Evolutionary conservation across 2,329 filamentous ascomycete genomes (phyloP).

Genomic region (Lecanicillium sp.): DNA sequence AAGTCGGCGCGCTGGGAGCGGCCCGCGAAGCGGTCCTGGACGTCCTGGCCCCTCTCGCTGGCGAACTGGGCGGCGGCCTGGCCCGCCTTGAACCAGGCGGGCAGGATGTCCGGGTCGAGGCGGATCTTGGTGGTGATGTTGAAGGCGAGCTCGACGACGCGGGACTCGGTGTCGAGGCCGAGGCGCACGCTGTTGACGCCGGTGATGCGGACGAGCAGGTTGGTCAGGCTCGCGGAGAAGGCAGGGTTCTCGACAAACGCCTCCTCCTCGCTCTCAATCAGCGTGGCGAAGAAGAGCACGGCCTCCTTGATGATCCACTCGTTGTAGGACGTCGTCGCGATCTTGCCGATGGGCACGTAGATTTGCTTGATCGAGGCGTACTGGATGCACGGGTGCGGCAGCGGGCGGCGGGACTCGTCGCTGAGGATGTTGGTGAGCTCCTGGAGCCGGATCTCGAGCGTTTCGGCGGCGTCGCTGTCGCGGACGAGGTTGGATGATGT

Average conservation of each 20-base stretch:
- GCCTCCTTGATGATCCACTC: conserved; percentile 81
- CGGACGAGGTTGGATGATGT: conserved; percentile 53
- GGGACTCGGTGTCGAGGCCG: conserved; percentile 74
- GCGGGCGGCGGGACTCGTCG: conserved; percentile 81
- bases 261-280: conserved; percentile 95
- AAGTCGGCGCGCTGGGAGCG: conserved; percentile 88
- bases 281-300: conserved; percentile 78
- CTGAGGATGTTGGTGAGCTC: conserved; percentile 67
- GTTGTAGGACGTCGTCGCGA: conserved; percentile 78
- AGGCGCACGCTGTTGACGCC: conserved; percentile 67
- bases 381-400: conserved; percentile 85
- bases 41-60: conserved; percentile 40
- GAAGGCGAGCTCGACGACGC: conserved; percentile 89
- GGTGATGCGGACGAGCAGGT: conserved; percentile 73
- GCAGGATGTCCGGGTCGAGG: conserved; percentile 76
- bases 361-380: conserved; percentile 83
- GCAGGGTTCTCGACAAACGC: conserved; percentile 81
- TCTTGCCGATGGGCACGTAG: conserved; percentile 83
- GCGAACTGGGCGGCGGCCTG: conserved; percentile 23
- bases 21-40: conserved; percentile 76
- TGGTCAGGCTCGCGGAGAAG: conserved; percentile 84
- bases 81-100: conserved; percentile 80
- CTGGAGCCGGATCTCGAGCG: conserved; percentile 56
- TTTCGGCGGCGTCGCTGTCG: conserved; percentile 57
- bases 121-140: conserved; percentile 96